phyloP scores from a whole-genome alignment of 2,329 filamentous ascomycete genomes.

The Xylaria sp. region DNA sequence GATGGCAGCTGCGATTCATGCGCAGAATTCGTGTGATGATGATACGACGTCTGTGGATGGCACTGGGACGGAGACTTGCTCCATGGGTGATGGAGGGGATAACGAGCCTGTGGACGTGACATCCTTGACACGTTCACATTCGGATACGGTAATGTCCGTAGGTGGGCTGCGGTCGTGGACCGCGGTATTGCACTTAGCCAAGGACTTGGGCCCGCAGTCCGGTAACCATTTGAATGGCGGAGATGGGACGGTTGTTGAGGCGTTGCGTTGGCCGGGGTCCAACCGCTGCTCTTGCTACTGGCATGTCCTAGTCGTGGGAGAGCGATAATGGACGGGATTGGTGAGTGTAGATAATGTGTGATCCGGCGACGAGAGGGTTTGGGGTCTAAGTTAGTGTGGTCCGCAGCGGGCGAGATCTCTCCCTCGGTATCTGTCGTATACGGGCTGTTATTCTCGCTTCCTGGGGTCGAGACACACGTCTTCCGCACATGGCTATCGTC shows the following conservation, averaged over 20 bases:
- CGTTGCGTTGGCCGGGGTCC: slow-evolving; percentile 46
- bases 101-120: slow-evolving; percentile 33
- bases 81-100: slow-evolving; percentile 17
- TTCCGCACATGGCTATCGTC: slow-evolving; percentile 47
- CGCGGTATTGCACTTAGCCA: slow-evolving; percentile 60
- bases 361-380: slow-evolving; percentile 21
- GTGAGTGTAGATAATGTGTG: slow-evolving; percentile 41
- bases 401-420: slow-evolving; percentile 49
- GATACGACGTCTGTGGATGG: slow-evolving; percentile 17
- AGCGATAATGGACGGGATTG: slow-evolving; percentile 38
- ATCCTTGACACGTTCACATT: slow-evolving; percentile 35
- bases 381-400: slow-evolving; percentile 40
- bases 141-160: slow-evolving; percentile 22
- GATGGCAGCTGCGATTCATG: slow-evolving; percentile 15
- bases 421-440: slow-evolving; percentile 57
- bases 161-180: slow-evolving; percentile 46
- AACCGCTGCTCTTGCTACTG: slow-evolving; percentile 40
- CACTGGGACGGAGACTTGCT: slow-evolving; percentile 21
- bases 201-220: slow-evolving; percentile 51
- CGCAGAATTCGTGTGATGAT: not conserved
- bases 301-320: slow-evolving; percentile 37
- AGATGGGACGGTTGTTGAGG: slow-evolving; percentile 29
- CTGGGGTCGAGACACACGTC: slow-evolving; percentile 42
- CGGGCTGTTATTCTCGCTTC: slow-evolving; percentile 52
- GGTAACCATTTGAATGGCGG: slow-evolving; percentile 39